Evolutionary conservation across 305 asterid genomes (phyloP).

Genomic region (Fraxinus latifolia): DNA sequence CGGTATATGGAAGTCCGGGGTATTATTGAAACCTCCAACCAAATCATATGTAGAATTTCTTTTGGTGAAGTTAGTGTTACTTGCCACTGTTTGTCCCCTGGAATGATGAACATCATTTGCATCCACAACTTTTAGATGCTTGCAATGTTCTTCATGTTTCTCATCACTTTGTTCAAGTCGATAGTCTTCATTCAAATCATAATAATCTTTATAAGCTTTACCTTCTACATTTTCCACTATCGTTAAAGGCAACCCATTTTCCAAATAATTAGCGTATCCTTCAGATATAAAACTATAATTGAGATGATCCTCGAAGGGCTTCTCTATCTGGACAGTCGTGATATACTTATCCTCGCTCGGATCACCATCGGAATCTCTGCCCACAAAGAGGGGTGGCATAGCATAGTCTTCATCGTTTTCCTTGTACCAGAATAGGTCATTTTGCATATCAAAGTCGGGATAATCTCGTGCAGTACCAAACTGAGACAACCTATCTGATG

Average conservation of each 20-base stretch:
- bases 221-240: conserved; percentile 24
- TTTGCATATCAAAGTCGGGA: conserved; percentile 96
- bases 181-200: conserved; percentile 36
- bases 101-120: conserved; percentile 13
- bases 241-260: conserved; percentile 29
- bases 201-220: conserved; percentile 35
- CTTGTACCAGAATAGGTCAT: conserved; percentile 75
- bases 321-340: conserved; percentile 42
- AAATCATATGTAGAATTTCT: conserved; percentile 26
- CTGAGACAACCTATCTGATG: conserved; percentile 81
- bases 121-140: conserved; percentile 25
- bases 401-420: conserved; percentile 78
- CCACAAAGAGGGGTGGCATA: conserved; percentile 50
- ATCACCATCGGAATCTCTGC: conserved; percentile 41
- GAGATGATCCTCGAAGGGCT: conserved; percentile 20
- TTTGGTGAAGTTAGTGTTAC: conserved; percentile 22
- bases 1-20: conserved; percentile 24
- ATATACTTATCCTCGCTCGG: conserved; percentile 85
- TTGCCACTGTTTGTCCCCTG: conserved; percentile 18
- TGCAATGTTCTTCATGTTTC: conserved; percentile 21
- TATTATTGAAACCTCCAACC: conserved; percentile 32
- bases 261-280: conserved; percentile 23
- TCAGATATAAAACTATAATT: conserved; percentile 25
- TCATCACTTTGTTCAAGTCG: conserved; percentile 31
- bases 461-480: conserved; percentile 93